phyloP scores from a whole-genome alignment of 1,284 basidiomycete genomes.

The Apiotrichum akiyoshidainum region DNA sequence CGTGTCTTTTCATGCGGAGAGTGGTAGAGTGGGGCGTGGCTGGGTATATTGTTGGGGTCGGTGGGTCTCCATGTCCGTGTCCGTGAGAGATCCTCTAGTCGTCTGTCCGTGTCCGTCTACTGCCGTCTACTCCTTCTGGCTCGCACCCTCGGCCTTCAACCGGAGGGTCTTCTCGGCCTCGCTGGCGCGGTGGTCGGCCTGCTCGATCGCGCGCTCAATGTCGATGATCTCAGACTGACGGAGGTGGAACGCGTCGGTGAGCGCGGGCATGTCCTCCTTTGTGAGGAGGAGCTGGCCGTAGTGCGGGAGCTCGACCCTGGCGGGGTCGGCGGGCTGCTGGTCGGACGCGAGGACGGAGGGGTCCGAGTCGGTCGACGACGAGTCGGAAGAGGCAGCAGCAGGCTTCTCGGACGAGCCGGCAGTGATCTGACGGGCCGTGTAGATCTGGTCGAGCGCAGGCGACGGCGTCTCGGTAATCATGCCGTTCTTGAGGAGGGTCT shows the following conservation, averaged over 20 bases:
- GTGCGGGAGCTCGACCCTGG: neutral
- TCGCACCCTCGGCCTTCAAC: slow-evolving; percentile 14
- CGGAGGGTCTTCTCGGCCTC: slow-evolving; percentile 18
- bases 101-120: neutral
- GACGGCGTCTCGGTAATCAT: slow-evolving; percentile 39
- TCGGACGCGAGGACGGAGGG: neutral
- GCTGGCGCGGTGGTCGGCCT: slow-evolving; percentile 44
- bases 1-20: neutral
- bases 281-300: slow-evolving; percentile 25
- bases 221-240: slow-evolving; percentile 48
- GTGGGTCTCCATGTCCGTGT: too few relatives aligned
- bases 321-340: neutral
- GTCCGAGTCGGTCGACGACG: neutral
- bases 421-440: slow-evolving; percentile 17
- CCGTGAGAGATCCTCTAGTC: too few relatives aligned
- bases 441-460: slow-evolving; percentile 30
- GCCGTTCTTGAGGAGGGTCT: slow-evolving; percentile 39
- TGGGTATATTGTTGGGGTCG: too few relatives aligned
- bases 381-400: neutral
- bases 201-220: slow-evolving; percentile 50
- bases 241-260: slow-evolving; percentile 45
- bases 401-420: too few relatives aligned
- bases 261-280: slow-evolving; percentile 37
- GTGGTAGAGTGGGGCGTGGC: neutral
- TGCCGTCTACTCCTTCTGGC: neutral